Evolutionary conservation across 2,329 filamentous ascomycete genomes (phyloP), one percentile per base, ranked within the genome.

Genomic region (Alternaria novae-zelandiae): DNA sequence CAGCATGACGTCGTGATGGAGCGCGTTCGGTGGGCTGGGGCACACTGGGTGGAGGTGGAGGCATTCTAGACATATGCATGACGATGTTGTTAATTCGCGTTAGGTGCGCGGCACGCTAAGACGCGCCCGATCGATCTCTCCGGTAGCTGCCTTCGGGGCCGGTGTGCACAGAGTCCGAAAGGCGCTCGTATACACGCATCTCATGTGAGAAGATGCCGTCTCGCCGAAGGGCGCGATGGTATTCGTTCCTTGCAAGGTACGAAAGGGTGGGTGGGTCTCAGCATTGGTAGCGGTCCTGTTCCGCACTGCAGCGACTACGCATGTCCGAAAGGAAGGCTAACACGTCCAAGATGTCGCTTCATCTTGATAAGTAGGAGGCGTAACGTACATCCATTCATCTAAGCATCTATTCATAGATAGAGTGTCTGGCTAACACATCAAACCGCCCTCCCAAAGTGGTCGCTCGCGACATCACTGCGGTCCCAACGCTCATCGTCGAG

Each of bases 1-100:
- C 49, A 69, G 43, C 63, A 71, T 73, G 70, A 72, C 70, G 70
- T 71, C 61, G 61, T 59, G 25, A 59, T 46, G 25, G 32, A 60
- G 59, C 61, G 58, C 64, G 32, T 57, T 55, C 17, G 54, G 56
- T 56, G 49, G n/a, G 54, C 49, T 63, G 56, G 56, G 59, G 61
- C 53, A 56, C 61, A 54, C 58, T 63, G 41, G 41, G 66, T 62
- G 68, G 65, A 67, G 44, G 32, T 58, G 45, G 28, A 53, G 60
- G 63, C 44, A 62, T 67, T 67, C 59, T 63, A 67, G 51, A 61
- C 61, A 65, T 67, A 73, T 70, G 65, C 54, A 73, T 73, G 71
- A 73, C 71, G 71, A 70, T 57, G 60, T 50, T 54, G 43, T 54
- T 54, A 67, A 66, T 64, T 63, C 59, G 57, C 64, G 49, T 67